These are phyloP conservation scores for Trichoderma asperelloides DNA, from an alignment of 495 filamentous ascomycete species.

Conservation along the genomic window DNA sequence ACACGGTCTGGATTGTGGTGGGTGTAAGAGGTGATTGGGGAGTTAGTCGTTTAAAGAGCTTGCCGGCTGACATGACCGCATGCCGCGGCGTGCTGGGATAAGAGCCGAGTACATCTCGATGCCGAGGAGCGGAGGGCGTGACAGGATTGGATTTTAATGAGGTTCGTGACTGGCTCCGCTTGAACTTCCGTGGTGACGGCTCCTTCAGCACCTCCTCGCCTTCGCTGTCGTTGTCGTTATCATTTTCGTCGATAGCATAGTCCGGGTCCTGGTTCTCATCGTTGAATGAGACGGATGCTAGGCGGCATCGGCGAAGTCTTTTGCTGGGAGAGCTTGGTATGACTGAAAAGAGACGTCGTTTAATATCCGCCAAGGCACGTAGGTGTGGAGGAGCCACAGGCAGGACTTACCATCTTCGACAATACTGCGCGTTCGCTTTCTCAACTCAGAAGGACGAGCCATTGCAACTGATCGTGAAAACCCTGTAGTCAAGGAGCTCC, in stretches of 20 bases:
- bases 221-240: conserved; percentile 32
- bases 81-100: conserved; percentile 37
- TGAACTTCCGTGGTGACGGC: conserved; percentile 5
- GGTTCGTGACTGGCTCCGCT: conserved; percentile 14
- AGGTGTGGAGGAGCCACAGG: background rate
- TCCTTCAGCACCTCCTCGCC: conserved; percentile 16
- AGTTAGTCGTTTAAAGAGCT: conserved; percentile 42
- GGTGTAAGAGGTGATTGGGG: conserved; percentile 57
- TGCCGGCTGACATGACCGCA: conserved; percentile 41
- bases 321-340: background rate
- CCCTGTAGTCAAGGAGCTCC: background rate
- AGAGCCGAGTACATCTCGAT: conserved; percentile 41
- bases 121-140: conserved; percentile 59
- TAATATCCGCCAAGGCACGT: conserved; percentile 12
- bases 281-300: conserved; percentile 12
- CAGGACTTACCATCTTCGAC: conserved; percentile 46
- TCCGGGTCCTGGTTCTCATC: conserved; percentile 48
- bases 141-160: conserved; percentile 34
- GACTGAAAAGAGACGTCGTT: conserved; percentile 9
- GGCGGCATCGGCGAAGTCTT: conserved; percentile 9
- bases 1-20: conserved; percentile 56
- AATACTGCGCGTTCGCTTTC: conserved; percentile 61
- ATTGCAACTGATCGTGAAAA: conserved; percentile 31
- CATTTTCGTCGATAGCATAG: conserved; percentile 24
- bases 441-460: conserved; percentile 55